phyloP scores from a whole-genome alignment of 2,329 filamentous ascomycete species.

The Sporothrix sp. region DNA sequence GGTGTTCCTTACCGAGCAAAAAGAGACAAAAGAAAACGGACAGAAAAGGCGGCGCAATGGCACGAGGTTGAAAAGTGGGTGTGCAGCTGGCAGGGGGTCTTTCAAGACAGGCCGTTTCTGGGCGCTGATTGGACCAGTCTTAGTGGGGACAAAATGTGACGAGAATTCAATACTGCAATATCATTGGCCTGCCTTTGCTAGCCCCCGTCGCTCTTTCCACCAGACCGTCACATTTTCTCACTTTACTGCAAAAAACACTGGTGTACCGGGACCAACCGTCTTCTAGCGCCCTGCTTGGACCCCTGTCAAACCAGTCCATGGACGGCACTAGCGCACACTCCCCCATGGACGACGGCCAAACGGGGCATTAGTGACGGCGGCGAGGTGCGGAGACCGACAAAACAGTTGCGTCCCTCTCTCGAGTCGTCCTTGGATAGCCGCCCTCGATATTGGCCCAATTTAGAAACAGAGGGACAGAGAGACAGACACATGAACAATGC shows the following conservation, averaged over 20 bases:
- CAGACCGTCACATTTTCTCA: not conserved
- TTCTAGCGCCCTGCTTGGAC: constrained; percentile 13
- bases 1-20: not conserved
- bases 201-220: not conserved
- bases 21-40: not conserved
- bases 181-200: not conserved
- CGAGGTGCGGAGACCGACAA: too few relatives aligned
- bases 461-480: constrained; percentile 1
- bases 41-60: not conserved
- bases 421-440: constrained; percentile 8
- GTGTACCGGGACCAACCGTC: constrained; percentile 31
- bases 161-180: constrained; percentile 23
- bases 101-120: constrained; percentile 3
- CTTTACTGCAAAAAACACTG: constrained; percentile 35
- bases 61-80: not conserved
- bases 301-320: not conserved
- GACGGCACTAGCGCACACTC: constrained; percentile 7
- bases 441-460: constrained; percentile 20
- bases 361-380: constrained; percentile 1
- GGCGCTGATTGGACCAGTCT: constrained; percentile 25
- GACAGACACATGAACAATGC: not conserved
- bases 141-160: constrained; percentile 30
- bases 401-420: not conserved
- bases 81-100: constrained; percentile 4
- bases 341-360: constrained; percentile 16